These are phyloP conservation scores for Delphinella strobiligena DNA, from an alignment of 2,329 filamentous ascomycete species.

Conservation along the genomic window DNA sequence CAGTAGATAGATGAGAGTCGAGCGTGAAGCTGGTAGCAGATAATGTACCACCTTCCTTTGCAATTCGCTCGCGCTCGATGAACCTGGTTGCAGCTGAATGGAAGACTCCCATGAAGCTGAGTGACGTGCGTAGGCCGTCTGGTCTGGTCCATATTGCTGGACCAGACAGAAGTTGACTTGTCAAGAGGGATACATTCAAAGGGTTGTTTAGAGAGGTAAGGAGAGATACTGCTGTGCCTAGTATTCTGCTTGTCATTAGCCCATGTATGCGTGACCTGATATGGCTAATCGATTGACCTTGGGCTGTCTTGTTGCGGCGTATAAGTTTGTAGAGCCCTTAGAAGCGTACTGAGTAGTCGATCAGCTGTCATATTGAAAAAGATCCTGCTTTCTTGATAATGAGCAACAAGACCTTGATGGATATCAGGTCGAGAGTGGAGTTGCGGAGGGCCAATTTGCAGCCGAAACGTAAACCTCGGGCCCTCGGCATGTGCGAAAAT, in stretches of 20 bases:
- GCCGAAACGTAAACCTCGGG: no score
- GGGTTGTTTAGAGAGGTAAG: slow-evolving; percentile 61
- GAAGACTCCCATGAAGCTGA: slow-evolving; percentile 59
- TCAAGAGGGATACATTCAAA: slow-evolving; percentile 60
- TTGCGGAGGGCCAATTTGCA: no score
- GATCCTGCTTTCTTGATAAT: no score
- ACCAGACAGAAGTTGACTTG: slow-evolving; percentile 58
- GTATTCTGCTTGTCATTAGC: slow-evolving; percentile 27
- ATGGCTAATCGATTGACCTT: slow-evolving; percentile 29
- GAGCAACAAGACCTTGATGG: no score
- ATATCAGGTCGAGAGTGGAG: no score
- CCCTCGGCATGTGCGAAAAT: no score
- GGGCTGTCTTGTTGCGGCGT: slow-evolving; percentile 48
- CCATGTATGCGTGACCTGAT: background rate
- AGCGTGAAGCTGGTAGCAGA: slow-evolving; percentile 14
- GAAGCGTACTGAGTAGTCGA: slow-evolving; percentile 52
- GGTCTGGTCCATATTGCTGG: slow-evolving; percentile 58
- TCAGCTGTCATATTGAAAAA: slow-evolving; percentile 48
- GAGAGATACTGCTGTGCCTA: slow-evolving; percentile 55
- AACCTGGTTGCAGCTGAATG: slow-evolving; percentile 52
- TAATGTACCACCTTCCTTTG: slow-evolving; percentile 17
- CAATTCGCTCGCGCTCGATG: slow-evolving; percentile 34
- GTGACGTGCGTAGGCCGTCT: slow-evolving; percentile 49
- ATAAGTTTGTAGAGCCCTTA: slow-evolving; percentile 50
- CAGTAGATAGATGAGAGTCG: slow-evolving; percentile 24